These are phyloP conservation scores for Coemansia erecta DNA, from an alignment of 192 early-diverging fungal species.

Conservation along the genomic window DNA sequence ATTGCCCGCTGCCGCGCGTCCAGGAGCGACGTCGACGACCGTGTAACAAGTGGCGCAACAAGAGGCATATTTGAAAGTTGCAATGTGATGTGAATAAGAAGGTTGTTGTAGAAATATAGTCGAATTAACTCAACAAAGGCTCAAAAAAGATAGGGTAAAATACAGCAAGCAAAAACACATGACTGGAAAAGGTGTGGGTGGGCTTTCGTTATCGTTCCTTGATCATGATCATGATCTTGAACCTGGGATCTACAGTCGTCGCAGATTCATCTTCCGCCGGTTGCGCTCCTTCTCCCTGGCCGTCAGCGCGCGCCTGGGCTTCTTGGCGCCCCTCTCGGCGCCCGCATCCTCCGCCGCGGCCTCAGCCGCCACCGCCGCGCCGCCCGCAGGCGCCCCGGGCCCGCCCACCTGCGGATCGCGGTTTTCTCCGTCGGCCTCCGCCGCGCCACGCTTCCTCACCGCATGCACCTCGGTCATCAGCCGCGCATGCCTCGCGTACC, in stretches of 20 bases:
- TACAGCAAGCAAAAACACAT: no score
- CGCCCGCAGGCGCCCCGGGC: background rate
- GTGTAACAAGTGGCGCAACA: conserved; percentile 40
- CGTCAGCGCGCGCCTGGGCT: background rate
- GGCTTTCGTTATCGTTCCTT: no score
- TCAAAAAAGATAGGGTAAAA: no score
- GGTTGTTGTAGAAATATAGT: no score
- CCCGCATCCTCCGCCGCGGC: background rate
- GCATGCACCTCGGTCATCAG: conserved; percentile 85
- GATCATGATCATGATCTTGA: background rate
- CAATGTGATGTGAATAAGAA: background rate
- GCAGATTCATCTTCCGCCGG: conserved; percentile 50
- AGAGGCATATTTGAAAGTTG: conserved; percentile 36
- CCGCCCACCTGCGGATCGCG: conserved; percentile 10
- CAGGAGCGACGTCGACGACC: conserved; percentile 58
- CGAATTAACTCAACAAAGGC: no score
- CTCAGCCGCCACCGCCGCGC: conserved; percentile 1
- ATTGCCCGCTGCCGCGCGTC: conserved; percentile 65
- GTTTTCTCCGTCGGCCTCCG: conserved; percentile 14
- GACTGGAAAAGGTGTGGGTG: no score
- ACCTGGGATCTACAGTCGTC: conserved; percentile 29
- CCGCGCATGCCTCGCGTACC: conserved; percentile 75
- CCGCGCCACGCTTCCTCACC: conserved; percentile 18
- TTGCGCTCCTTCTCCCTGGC: conserved; percentile 13
- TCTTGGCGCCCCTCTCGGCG: no score